Evolutionary conservation across 2,329 filamentous ascomycete species (phyloP).

Genomic region (Fusarium domesticum): DNA sequence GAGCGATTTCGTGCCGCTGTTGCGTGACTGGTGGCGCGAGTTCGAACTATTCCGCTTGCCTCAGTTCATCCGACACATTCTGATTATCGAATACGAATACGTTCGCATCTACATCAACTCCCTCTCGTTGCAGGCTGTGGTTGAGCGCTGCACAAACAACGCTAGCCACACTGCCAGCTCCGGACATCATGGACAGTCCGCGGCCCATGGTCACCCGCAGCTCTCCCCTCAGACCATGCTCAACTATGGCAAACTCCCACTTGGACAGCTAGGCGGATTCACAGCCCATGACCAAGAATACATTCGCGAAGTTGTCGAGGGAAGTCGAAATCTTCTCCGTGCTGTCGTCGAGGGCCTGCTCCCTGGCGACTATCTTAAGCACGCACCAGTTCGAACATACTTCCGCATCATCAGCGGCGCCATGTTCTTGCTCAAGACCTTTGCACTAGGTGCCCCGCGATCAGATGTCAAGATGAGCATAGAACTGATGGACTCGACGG

Average conservation of each 20-base stretch:
- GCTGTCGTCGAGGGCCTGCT: constrained; percentile 75
- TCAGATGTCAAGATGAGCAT: constrained; percentile 75
- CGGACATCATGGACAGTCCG: constrained; percentile 34
- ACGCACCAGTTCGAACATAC: constrained; percentile 79
- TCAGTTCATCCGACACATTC: constrained; percentile 66
- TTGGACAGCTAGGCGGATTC: constrained; percentile 62
- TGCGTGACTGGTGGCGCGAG: constrained; percentile 75
- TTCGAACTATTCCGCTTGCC: constrained; percentile 75
- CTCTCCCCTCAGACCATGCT: constrained; percentile 63
- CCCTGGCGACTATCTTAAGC: constrained; percentile 72
- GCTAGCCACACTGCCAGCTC: constrained; percentile 47
- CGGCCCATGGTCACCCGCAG: constrained; percentile 29
- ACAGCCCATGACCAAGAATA: constrained; percentile 67
- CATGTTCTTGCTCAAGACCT: constrained; percentile 82
- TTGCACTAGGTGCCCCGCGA: constrained; percentile 75
- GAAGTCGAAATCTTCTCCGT: constrained; percentile 70
- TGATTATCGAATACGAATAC: constrained; percentile 94
- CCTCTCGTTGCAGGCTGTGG: constrained; percentile 87
- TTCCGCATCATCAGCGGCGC: constrained; percentile 83
- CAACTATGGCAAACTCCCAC: constrained; percentile 61
- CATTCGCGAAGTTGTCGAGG: constrained; percentile 73
- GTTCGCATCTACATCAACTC: constrained; percentile 94
- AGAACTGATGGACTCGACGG: constrained; percentile 69
- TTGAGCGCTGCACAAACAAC: constrained; percentile 80
- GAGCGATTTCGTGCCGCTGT: constrained; percentile 74